Conservation (phyloP, 768 basidiomycete species). For the Hygrophorus russula region DNA sequence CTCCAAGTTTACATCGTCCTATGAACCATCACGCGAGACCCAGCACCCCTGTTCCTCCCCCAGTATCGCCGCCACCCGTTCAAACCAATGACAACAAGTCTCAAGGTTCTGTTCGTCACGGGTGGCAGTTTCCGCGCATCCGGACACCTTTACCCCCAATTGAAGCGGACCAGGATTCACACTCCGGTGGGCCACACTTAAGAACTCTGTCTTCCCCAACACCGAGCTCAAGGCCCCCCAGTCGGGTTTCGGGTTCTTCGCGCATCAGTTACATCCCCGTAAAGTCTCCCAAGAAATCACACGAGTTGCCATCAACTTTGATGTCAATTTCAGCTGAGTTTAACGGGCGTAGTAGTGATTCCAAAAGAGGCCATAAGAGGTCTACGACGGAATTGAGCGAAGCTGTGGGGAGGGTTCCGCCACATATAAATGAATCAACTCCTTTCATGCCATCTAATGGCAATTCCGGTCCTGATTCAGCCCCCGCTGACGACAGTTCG, state of each 20-base stretch:
- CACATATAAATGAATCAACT: too few relatives aligned
- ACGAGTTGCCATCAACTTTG: too few relatives aligned
- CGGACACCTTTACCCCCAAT: slow-evolving; percentile 22
- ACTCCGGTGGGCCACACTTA: slow-evolving; percentile 3
- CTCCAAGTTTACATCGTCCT: neutral
- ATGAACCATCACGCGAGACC: neutral
- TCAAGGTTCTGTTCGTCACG: slow-evolving; percentile 16
- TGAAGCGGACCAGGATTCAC: slow-evolving; percentile 22
- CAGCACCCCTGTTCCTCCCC: slow-evolving; percentile 4
- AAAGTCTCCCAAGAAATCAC: too few relatives aligned
- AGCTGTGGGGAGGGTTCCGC: too few relatives aligned
- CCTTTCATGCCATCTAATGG: too few relatives aligned
- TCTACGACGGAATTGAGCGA: too few relatives aligned
- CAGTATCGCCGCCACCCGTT: neutral
- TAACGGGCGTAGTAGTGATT: too few relatives aligned
- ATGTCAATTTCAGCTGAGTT: too few relatives aligned
- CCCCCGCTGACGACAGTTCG: too few relatives aligned
- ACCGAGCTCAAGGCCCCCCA: slow-evolving; percentile 14
- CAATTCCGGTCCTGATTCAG: too few relatives aligned
- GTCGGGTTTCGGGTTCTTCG: slow-evolving; percentile 11
- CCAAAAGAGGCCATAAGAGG: too few relatives aligned
- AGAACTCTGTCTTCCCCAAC: slow-evolving; percentile 17
- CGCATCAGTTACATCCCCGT: slow-evolving; percentile 34
- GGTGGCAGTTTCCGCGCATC: slow-evolving; percentile 27
- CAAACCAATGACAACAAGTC: slow-evolving; percentile 7